These are phyloP conservation scores for Nannochloropsis oceanica DNA, from an alignment of 108 stramenopile species.

Conservation along the genomic window DNA sequence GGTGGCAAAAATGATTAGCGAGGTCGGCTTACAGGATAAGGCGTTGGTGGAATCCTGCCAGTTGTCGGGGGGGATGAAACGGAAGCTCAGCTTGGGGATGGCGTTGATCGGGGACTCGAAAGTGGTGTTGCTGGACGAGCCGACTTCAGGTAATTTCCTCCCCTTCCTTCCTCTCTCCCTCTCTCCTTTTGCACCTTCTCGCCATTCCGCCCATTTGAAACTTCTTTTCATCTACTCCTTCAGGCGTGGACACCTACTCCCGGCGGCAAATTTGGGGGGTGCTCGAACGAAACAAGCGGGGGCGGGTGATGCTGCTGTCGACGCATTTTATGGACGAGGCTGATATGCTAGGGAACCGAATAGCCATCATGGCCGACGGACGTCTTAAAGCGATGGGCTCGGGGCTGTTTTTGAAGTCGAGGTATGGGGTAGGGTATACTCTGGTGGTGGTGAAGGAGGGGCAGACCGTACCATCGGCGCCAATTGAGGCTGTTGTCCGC, in stretches of 20 bases:
- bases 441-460: conserved; percentile 39
- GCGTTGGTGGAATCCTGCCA: conserved; percentile 38
- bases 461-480: not conserved
- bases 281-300: conserved; percentile 24
- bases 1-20: conserved; percentile 25
- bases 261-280: conserved; percentile 50
- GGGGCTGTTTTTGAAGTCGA: conserved; percentile 56
- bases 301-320: conserved; percentile 54
- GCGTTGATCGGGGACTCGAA: conserved; percentile 44
- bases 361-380: conserved; percentile 89
- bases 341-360: conserved; percentile 84
- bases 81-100: conserved; percentile 47
- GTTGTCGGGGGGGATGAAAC: conserved; percentile 51
- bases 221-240: not conserved
- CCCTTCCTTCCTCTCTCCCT: not conserved
- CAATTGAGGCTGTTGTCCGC: conserved; percentile 41
- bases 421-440: conserved; percentile 47
- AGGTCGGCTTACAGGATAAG: conserved; percentile 46
- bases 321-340: conserved; percentile 99
- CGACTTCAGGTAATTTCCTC: conserved; percentile 32
- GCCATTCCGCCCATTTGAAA: not conserved
- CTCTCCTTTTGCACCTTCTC: not conserved
- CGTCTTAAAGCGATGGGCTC: conserved; percentile 67
- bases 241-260: conserved; percentile 55
- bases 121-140: conserved; percentile 52